Evolutionary conservation across 257 asterid species (phyloP).

Genomic region (Solanum chmielewskii): DNA sequence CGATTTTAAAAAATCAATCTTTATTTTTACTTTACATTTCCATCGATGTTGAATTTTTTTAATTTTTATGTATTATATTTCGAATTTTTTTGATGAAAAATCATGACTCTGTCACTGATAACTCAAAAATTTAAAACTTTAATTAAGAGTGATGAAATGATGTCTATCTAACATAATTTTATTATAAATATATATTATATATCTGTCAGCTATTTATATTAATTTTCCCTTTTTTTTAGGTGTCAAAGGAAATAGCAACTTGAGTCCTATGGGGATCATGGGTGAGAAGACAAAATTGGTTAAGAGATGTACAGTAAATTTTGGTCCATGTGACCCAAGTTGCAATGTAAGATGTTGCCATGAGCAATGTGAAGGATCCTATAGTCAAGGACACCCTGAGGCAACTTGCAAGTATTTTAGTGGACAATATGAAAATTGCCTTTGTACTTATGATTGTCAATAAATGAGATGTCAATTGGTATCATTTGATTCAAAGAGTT

Average conservation of each 20-base stretch:
- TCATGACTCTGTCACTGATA: neutral
- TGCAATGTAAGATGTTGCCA: neutral
- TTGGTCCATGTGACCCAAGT: neutral
- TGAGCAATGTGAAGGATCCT: neutral
- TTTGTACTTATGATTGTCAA: neutral
- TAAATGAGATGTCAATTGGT: no score
- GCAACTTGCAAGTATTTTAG: neutral
- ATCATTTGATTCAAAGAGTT: neutral
- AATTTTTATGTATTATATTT: no score
- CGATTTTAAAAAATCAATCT: neutral
- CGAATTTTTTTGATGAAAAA: no score
- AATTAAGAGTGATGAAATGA: neutral
- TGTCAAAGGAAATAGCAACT: neutral
- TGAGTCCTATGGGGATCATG: neutral
- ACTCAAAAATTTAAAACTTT: no score
- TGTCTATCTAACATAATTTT: neutral
- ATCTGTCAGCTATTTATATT: neutral
- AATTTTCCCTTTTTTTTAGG: neutral
- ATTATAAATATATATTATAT: neutral
- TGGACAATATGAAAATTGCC: neutral
- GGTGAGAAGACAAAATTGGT: neutral
- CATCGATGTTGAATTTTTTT: no score
- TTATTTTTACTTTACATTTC: no score
- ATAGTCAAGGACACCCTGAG: neutral
- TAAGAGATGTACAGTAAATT: neutral